A percentile compares a stretch with the other conserved stretches of the same genome.
Evolutionary conservation across 2,329 filamentous ascomycete genomes (phyloP).

Genomic region (Xylariaceae sp.): DNA sequence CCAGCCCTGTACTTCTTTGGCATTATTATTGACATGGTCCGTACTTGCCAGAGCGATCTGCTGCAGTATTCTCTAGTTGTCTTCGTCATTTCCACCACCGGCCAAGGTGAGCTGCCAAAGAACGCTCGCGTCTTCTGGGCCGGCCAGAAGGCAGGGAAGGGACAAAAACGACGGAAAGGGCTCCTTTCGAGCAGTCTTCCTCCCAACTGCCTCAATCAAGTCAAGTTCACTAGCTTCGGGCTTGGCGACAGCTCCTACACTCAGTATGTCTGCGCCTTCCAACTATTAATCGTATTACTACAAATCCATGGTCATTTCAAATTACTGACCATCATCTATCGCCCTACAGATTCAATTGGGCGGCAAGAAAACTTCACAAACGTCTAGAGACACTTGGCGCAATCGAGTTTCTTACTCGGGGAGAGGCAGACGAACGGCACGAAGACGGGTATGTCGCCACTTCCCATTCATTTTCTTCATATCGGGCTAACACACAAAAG

Average conservation of each 20-base stretch:
- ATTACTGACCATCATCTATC: not conserved
- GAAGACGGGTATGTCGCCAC: slow-evolving; percentile 64
- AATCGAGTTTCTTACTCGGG: slow-evolving; percentile 68
- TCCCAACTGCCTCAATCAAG: slow-evolving; percentile 62
- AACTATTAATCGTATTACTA: not conserved
- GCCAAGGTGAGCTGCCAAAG: slow-evolving; percentile 86
- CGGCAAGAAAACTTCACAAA: slow-evolving; percentile 82
- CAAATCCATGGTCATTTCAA: slow-evolving; percentile 9
- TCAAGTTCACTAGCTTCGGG: slow-evolving; percentile 83
- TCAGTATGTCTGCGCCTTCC: slow-evolving; percentile 56
- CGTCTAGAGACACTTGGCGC: slow-evolving; percentile 82
- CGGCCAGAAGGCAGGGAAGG: no score
- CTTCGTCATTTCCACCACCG: slow-evolving; percentile 86
- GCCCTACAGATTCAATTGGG: slow-evolving; percentile 77
- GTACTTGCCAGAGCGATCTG: slow-evolving; percentile 45
- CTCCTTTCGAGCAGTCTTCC: slow-evolving; percentile 77
- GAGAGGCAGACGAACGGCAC: slow-evolving; percentile 92
- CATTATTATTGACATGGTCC: not conserved
- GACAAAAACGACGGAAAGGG: slow-evolving; percentile 45
- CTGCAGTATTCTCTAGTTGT: slow-evolving; percentile 60
- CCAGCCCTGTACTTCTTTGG: not conserved
- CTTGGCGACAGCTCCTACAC: slow-evolving; percentile 93
- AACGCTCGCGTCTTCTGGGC: slow-evolving; percentile 80
- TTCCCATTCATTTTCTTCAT: not conserved
- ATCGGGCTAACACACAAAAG: slow-evolving; percentile 31